Evolutionary conservation across 306 rosid species (phyloP).

Genomic region (Cucumis sativus): DNA sequence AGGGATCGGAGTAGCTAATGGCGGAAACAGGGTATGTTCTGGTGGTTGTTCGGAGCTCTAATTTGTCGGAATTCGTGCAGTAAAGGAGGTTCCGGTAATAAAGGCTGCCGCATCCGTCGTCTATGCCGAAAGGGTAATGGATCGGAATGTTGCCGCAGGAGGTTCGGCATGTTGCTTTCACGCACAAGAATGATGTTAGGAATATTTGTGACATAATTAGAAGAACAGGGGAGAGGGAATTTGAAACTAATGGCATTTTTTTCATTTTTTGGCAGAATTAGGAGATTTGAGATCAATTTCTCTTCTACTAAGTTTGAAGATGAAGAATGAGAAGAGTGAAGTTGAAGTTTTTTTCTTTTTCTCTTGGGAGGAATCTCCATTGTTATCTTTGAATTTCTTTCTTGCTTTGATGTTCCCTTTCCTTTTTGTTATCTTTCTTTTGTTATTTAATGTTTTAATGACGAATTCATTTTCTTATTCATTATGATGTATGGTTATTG

Average conservation of each 20-base stretch:
- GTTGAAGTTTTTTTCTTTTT: not conserved
- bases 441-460: too few species aligned
- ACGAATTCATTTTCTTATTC: too few species aligned
- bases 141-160: conserved; percentile 60
- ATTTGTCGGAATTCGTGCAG: conserved; percentile 43
- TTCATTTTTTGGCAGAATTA: not conserved
- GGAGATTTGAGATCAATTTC: not conserved
- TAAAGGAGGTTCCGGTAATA: conserved; percentile 51
- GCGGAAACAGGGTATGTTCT: conserved; percentile 60
- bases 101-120: conserved; percentile 91
- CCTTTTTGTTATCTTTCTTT: too few species aligned
- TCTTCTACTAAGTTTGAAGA: not conserved
- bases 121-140: conserved; percentile 65
- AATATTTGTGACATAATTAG: conserved; percentile 9
- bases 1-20: conserved; percentile 66
- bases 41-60: conserved; percentile 74
- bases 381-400: not conserved
- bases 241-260: not conserved
- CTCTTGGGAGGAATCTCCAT: not conserved
- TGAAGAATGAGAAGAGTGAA: not conserved
- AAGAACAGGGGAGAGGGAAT: not conserved
- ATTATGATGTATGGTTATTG: too few species aligned
- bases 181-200: conserved; percentile 8
- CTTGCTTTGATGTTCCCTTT: too few species aligned
- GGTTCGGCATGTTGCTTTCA: conserved; percentile 45